Evolutionary conservation across 2,329 filamentous ascomycete species (phyloP).

Genomic region (Eutypella sp.): DNA sequence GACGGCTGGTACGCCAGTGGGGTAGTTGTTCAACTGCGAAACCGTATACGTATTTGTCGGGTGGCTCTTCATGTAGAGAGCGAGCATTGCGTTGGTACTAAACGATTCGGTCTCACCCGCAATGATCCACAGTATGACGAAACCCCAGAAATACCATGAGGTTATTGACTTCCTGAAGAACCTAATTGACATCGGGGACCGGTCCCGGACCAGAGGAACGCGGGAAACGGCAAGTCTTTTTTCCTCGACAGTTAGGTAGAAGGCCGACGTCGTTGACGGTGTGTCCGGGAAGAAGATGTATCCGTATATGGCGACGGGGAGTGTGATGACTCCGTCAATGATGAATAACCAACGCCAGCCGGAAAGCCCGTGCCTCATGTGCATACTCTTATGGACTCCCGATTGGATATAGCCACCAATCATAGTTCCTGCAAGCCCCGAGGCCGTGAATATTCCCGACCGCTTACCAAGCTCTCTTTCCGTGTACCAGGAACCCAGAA

Average conservation of each 20-base stretch:
- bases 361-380: conserved; percentile 43
- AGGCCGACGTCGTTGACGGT: conserved; percentile 42
- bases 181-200: conserved; percentile 39
- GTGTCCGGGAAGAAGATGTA: conserved; percentile 50
- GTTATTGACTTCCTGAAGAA: conserved; percentile 53
- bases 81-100: conserved; percentile 55
- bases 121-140: conserved; percentile 63
- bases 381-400: conserved; percentile 39
- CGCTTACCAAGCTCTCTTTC: conserved; percentile 57
- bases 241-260: conserved; percentile 38
- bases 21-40: conserved; percentile 51
- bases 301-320: conserved; percentile 52
- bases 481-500: conserved; percentile 58
- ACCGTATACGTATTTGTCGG: conserved; percentile 39
- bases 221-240: conserved; percentile 33
- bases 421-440: conserved; percentile 55
- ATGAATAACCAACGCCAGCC: conserved; percentile 53
- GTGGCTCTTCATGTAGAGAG: conserved; percentile 45
- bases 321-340: conserved; percentile 49
- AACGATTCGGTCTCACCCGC: conserved; percentile 70
- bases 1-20: conserved; percentile 50
- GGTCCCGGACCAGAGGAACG: conserved; percentile 32
- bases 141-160: conserved; percentile 63
- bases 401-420: conserved; percentile 59
- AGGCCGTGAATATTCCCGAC: conserved; percentile 56